A percentile compares a stretch with the other conserved stretches of the same genome.
Evolutionary conservation across 495 filamentous ascomycete genomes (phyloP).

Genomic region (Aspergillus cavernicola): DNA sequence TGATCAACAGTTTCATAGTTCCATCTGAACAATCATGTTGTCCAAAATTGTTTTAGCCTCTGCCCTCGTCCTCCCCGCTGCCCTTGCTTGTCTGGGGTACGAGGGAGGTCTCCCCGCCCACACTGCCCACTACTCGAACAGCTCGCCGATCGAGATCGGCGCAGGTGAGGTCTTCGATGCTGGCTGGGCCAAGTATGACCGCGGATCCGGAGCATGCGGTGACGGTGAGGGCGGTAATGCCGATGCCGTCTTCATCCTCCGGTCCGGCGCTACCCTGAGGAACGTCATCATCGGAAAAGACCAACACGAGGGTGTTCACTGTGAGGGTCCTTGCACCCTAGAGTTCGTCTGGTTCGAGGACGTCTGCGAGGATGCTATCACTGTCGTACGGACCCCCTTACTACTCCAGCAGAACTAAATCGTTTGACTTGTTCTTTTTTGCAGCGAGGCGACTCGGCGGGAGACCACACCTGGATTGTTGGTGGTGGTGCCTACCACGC

Average conservation of each 20-base stretch:
- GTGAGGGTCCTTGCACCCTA: slow-evolving; percentile 13
- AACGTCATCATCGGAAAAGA: slow-evolving; percentile 21
- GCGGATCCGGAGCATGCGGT: slow-evolving; percentile 16
- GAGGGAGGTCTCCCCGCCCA: slow-evolving; percentile 17
- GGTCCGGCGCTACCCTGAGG: slow-evolving; percentile 13
- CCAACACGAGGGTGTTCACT: slow-evolving; percentile 21
- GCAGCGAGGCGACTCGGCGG: slow-evolving; percentile 18
- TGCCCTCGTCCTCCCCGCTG: slow-evolving; percentile 7
- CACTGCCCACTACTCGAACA: slow-evolving; percentile 13
- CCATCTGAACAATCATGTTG: not conserved
- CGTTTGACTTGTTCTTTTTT: no score
- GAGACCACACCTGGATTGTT: slow-evolving; percentile 31
- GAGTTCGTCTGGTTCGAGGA: slow-evolving; percentile 24
- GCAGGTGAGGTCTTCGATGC: slow-evolving; percentile 16
- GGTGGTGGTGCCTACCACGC: slow-evolving; percentile 56
- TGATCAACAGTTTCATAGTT: slow-evolving; percentile 2
- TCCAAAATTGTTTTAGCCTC: slow-evolving; percentile 7
- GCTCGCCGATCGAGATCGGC: slow-evolving; percentile 14
- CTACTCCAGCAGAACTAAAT: not conserved
- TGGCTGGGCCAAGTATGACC: slow-evolving; percentile 21
- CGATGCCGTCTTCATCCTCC: slow-evolving; percentile 19
- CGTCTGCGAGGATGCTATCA: slow-evolving; percentile 20
- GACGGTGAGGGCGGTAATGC: slow-evolving; percentile 11
- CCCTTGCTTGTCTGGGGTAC: slow-evolving; percentile 17
- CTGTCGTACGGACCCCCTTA: slow-evolving; percentile 10